Evolutionary conservation across 2,329 filamentous ascomycete species (phyloP), one percentile per base, ranked within the genome.

Genomic region (Paracamarosporium sp.): DNA sequence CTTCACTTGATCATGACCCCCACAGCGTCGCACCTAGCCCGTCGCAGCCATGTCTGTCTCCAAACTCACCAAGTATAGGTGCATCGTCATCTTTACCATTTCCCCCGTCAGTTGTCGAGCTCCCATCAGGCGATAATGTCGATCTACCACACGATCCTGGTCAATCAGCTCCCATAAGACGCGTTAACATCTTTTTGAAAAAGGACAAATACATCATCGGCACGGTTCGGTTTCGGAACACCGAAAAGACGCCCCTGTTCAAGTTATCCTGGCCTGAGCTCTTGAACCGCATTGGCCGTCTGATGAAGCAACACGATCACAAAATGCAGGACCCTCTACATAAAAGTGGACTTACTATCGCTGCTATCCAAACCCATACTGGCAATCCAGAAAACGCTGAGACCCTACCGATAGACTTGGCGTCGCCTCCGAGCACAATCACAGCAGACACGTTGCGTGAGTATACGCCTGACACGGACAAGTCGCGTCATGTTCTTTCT

Each of bases 181-280:
- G 84, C 4, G 83, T 85, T 36, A 84, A 82, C 31, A 85, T 86
- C n/a, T 90, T 91, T 69, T 90, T 89, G 63, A 89, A 86, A 68
- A 89, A 90, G 60, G 87, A 87, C 15, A n/a, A 7, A 15, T 9
- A 11, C 27, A 46, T 76, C 25, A 55, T 56, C 24, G 54, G 7
- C 56, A 64, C 6, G 47, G 56, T 11, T 45, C 57, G 31, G n/a
- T 40, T 33, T 51, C 25, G 22, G 54, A n/a, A 53, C 53, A 13
- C 58, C 63, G 20, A 41, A 63, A 38, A 62, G 3, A 45, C 46
- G 17, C 27, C 56, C 8, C 33, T 61, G 5, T 62, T 63, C 31
- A 63, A 69, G 27, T 53, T 53, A 30, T 57, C 66, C 7, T 74
- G 65, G 44, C 47, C 56, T 15, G 58, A 62, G 8, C 63, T 74